Conservation (phyloP, 331 rosid genomes). For the Acacia concinna region DNA sequence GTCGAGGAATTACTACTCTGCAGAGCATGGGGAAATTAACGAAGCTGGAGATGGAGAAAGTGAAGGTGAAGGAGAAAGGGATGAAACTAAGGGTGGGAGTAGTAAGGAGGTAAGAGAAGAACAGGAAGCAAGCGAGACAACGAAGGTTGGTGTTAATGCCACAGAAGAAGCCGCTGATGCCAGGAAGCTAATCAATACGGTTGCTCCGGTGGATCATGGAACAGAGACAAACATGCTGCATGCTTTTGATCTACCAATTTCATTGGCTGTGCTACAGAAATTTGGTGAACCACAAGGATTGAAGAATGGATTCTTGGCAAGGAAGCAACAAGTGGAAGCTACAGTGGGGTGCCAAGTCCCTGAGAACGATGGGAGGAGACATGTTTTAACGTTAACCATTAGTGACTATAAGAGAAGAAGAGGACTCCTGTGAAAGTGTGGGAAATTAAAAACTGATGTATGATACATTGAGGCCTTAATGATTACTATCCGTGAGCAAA, state of each 20-base stretch:
- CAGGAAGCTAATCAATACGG: constrained; percentile 60
- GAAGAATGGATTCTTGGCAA: constrained; percentile 44
- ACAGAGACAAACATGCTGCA: constrained; percentile 51
- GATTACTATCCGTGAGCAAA: not conserved
- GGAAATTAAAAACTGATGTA: not conserved
- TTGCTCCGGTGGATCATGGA: constrained; percentile 56
- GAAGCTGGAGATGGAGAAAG: constrained; percentile 24
- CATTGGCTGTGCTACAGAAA: constrained; percentile 49
- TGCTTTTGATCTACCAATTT: constrained; percentile 57
- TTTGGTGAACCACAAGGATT: constrained; percentile 56
- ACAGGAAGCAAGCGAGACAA: not conserved
- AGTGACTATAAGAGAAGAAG: constrained; percentile 71
- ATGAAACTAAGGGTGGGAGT: not conserved
- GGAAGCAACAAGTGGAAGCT: constrained; percentile 68
- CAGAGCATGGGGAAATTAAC: constrained; percentile 33
- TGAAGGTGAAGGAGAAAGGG: constrained; percentile 23
- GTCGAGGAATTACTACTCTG: constrained; percentile 54
- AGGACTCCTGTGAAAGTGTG: constrained; percentile 48
- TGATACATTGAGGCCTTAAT: not conserved
- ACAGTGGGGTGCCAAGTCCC: constrained; percentile 49
- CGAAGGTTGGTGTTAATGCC: constrained; percentile 33
- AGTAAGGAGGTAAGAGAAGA: not conserved
- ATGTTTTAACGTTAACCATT: constrained; percentile 49
- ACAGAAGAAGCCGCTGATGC: constrained; percentile 56
- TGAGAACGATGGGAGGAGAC: constrained; percentile 51